Conservation (phyloP, 2,329 filamentous ascomycete genomes). For the Trichoderma brevicompactum region DNA sequence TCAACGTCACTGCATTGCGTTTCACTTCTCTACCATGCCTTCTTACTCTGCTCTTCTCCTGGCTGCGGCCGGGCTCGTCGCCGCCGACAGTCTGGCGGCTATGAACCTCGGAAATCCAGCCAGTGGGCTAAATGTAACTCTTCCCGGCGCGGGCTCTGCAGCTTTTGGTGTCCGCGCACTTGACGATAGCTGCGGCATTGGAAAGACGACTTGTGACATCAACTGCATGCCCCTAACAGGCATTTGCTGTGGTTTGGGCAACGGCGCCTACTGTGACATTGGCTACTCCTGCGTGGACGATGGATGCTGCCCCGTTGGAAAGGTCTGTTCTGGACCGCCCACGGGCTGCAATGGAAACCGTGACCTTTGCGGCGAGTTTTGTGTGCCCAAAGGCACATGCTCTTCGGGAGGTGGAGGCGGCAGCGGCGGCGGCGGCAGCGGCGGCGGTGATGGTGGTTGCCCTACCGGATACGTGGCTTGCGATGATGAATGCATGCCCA, state of each 20-base stretch:
- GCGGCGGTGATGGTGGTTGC: constrained; percentile 13
- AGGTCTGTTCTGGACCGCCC: constrained; percentile 33
- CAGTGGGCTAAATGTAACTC: constrained; percentile 29
- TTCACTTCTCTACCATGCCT: constrained; percentile 34
- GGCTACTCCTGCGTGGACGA: constrained; percentile 28
- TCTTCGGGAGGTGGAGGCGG: constrained; percentile 32
- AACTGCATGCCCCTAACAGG: constrained; percentile 40
- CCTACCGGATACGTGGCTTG: constrained; percentile 29
- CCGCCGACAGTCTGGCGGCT: constrained; percentile 29
- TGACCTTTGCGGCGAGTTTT: constrained; percentile 32
- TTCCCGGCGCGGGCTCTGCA: constrained; percentile 23
- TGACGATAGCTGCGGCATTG: constrained; percentile 32
- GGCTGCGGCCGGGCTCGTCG: constrained; percentile 34
- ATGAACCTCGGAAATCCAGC: constrained; percentile 14
- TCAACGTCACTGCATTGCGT: constrained; percentile 14
- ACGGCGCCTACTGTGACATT: constrained; percentile 29
- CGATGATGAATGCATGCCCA: constrained; percentile 32
- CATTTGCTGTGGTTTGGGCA: constrained; percentile 37
- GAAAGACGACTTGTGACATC: constrained; percentile 37
- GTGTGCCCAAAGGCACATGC: constrained; percentile 26
- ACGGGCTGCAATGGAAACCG: constrained; percentile 26
- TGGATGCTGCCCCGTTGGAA: constrained; percentile 41
- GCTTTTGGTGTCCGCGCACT: constrained; percentile 32
- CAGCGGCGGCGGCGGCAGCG: constrained; percentile 27
- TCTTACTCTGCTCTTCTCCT: constrained; percentile 36